These are phyloP conservation scores for Boletus bicolor DNA, from an alignment of 768 basidiomycete species.

Conservation along the genomic window DNA sequence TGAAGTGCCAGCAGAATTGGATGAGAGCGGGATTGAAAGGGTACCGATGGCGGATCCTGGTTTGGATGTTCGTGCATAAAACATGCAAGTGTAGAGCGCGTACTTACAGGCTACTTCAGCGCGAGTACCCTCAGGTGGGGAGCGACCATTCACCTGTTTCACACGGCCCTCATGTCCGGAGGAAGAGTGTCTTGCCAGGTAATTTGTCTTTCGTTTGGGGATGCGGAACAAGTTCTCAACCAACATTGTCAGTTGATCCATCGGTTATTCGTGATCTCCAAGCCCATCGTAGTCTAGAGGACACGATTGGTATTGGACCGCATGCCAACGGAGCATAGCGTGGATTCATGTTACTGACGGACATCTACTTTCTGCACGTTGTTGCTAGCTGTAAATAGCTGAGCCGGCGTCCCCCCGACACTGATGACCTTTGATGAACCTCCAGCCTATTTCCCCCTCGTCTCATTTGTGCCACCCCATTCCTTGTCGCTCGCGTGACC, in stretches of 20 bases:
- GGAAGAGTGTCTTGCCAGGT: conserved; percentile 95
- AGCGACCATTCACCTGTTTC: conserved; percentile 56
- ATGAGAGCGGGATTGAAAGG: conserved; percentile 79
- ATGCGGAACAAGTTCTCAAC: conserved; percentile 12
- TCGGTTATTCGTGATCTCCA: conserved; percentile 85
- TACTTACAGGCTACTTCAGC: conserved; percentile 39
- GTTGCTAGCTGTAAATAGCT: conserved; percentile 26
- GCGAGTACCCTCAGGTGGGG: conserved; percentile 64
- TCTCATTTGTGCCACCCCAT: conserved; percentile 19
- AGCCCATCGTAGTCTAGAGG: conserved; percentile 80
- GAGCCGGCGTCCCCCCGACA: conserved; percentile 10
- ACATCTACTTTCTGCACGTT: conserved; percentile 15
- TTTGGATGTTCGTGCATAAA: conserved; percentile 60
- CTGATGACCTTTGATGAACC: conserved; percentile 32
- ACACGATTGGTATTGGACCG: conserved; percentile 35
- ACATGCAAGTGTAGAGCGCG: conserved; percentile 9
- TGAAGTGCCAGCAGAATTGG: conserved; percentile 60
- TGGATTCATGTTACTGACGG: conserved; percentile 12
- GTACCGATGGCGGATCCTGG: conserved; percentile 93
- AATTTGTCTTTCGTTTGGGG: conserved; percentile 15
- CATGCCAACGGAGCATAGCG: conserved; percentile 30
- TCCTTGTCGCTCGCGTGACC: conserved; percentile 13
- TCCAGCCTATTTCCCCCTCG: conserved; percentile 18
- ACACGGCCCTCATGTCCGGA: conserved; percentile 77
- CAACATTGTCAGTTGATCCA: conserved; percentile 65